These are phyloP conservation scores for Pseudogymnoascus sp. DNA, from an alignment of 2,329 filamentous ascomycete genomes.

Conservation along the genomic window DNA sequence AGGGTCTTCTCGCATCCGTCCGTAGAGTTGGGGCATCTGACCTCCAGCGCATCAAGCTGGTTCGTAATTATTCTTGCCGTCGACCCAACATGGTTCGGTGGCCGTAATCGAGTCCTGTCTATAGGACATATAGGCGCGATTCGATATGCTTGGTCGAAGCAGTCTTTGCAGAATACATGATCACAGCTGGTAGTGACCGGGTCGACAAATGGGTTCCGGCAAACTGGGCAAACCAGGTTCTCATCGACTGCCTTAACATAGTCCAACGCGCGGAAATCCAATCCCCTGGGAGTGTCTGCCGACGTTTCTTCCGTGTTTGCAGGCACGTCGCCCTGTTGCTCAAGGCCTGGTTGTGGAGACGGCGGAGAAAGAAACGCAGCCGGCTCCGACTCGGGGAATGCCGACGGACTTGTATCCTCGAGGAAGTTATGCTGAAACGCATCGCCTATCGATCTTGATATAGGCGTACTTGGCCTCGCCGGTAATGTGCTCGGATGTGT, in stretches of 20 bases:
- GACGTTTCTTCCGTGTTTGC: neutral
- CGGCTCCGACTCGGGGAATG: neutral
- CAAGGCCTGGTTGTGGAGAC: neutral
- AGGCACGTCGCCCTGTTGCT: neutral
- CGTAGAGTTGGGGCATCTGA: slow-evolving; percentile 48
- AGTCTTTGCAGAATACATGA: slow-evolving; percentile 58
- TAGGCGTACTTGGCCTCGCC: neutral
- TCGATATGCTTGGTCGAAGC: slow-evolving; percentile 40
- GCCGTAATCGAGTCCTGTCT: slow-evolving; percentile 41
- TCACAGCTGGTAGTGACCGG: slow-evolving; percentile 57
- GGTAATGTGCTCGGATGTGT: neutral
- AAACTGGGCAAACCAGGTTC: slow-evolving; percentile 38
- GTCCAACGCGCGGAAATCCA: slow-evolving; percentile 30
- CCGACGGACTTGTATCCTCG: neutral
- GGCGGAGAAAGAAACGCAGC: neutral
- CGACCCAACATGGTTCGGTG: slow-evolving; percentile 28
- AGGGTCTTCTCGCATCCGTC: slow-evolving; percentile 45
- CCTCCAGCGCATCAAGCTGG: slow-evolving; percentile 52
- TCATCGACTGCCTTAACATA: slow-evolving; percentile 31
- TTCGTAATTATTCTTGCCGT: slow-evolving; percentile 45
- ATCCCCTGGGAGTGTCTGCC: neutral
- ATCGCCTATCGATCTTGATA: neutral
- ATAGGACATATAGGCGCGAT: slow-evolving; percentile 46
- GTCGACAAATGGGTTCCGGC: slow-evolving; percentile 52
- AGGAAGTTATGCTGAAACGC: neutral